These are phyloP conservation scores for Lepidium africanum DNA, from an alignment of 345 rosid genomes.

Conservation along the genomic window DNA sequence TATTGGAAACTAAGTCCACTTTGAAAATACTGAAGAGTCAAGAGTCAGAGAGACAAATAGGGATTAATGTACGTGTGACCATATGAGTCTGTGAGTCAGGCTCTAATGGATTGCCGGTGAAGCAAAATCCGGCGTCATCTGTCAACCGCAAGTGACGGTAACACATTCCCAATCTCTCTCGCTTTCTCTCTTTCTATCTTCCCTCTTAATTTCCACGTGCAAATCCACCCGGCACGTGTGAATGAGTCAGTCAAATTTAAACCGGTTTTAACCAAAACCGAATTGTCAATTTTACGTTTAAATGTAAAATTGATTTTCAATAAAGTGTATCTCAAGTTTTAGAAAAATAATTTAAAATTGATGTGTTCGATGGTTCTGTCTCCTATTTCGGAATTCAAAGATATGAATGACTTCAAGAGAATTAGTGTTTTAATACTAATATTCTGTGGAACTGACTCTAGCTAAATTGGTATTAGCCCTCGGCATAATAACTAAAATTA, in stretches of 20 bases:
- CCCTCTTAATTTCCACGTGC: conserved; percentile 16
- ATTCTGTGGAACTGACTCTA: too few relatives aligned
- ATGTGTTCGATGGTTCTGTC: not conserved
- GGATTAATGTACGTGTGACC: not conserved
- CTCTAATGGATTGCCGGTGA: conserved; percentile 13
- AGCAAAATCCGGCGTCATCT: conserved; percentile 19
- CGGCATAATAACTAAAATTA: too few relatives aligned
- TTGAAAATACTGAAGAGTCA: not conserved
- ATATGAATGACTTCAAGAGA: not conserved
- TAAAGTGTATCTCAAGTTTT: too few relatives aligned
- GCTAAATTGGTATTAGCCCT: too few relatives aligned
- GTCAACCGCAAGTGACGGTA: conserved; percentile 26
- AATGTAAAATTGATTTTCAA: not conserved
- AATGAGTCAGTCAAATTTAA: not conserved
- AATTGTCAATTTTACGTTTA: not conserved
- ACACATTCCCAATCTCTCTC: not conserved
- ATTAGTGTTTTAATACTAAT: too few relatives aligned
- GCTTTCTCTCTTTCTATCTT: not conserved
- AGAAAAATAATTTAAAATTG: not conserved
- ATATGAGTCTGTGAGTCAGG: not conserved
- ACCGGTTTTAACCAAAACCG: conserved; percentile 10
- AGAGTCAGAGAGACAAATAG: not conserved
- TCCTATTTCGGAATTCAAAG: not conserved
- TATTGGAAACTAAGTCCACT: not conserved
- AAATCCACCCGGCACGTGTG: conserved; percentile 10